Conservation (phyloP, 169 alveolate species). For the Prorocentrum cordatum region DNA sequence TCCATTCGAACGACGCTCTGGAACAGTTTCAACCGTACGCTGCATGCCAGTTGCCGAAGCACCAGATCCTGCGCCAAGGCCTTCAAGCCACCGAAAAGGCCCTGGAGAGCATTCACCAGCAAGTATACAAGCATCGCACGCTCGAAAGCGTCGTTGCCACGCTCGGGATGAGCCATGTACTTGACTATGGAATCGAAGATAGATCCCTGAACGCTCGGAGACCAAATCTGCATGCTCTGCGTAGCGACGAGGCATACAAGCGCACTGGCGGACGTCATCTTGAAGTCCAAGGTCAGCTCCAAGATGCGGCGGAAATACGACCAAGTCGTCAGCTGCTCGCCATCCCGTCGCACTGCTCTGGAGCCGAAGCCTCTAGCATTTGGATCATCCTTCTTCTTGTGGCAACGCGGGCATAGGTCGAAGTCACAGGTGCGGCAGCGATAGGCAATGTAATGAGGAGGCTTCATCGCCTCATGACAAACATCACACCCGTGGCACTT, state of each 20-base stretch:
- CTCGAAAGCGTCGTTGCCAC: neutral
- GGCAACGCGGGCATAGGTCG: slow-evolving; percentile 70
- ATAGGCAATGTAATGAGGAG: slow-evolving; percentile 68
- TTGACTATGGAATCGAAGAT: slow-evolving; percentile 31
- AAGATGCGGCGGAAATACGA: neutral
- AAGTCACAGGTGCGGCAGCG: slow-evolving; percentile 72
- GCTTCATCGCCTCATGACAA: slow-evolving; percentile 67
- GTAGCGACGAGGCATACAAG: slow-evolving; percentile 8
- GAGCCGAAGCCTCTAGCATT: slow-evolving; percentile 27
- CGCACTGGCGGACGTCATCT: slow-evolving; percentile 33
- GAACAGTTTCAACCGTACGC: slow-evolving; percentile 37
- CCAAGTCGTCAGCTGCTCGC: slow-evolving; percentile 58
- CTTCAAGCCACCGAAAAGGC: slow-evolving; percentile 10
- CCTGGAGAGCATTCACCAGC: slow-evolving; percentile 13
- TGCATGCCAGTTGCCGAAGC: slow-evolving; percentile 36
- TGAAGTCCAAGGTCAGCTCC: slow-evolving; percentile 14
- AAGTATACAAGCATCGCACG: slow-evolving; percentile 18
- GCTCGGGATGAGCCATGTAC: slow-evolving; percentile 5
- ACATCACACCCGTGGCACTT: slow-evolving; percentile 71
- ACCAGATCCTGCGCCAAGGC: slow-evolving; percentile 21
- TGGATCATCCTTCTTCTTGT: slow-evolving; percentile 53
- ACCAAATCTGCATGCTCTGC: slow-evolving; percentile 32
- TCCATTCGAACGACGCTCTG: slow-evolving; percentile 68
- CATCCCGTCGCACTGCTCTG: slow-evolving; percentile 23
- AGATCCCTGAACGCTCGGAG: slow-evolving; percentile 39